Evolutionary conservation across 179 eudicot genomes (phyloP).

Genomic region (Spergularia azorica): DNA sequence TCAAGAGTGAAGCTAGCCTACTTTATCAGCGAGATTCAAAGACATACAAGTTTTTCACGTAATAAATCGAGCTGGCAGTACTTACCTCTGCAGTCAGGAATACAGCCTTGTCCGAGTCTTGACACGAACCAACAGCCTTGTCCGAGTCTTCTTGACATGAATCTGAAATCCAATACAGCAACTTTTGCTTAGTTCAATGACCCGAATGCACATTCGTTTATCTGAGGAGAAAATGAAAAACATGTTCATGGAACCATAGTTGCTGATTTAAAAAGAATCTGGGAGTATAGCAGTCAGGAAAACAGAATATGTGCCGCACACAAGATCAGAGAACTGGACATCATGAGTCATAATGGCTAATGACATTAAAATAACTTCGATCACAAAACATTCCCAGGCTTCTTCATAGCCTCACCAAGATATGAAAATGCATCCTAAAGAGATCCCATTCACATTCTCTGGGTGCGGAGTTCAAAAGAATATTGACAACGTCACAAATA

Average conservation of each 20-base stretch:
- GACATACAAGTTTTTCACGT: background rate
- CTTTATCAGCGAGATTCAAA: background rate
- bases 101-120: no score
- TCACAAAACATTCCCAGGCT: background rate
- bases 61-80: background rate
- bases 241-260: no score
- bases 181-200: no score
- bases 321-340: no score
- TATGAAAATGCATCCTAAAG: constrained; percentile 7
- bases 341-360: no score
- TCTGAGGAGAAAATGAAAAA: no score
- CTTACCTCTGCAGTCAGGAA: background rate
- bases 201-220: no score
- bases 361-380: background rate
- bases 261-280: no score
- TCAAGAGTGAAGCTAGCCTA: background rate
- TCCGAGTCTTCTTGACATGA: background rate
- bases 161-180: constrained; percentile 2
- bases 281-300: no score
- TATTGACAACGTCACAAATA: background rate
- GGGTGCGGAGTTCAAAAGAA: constrained; percentile 2
- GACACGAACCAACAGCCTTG: no score
- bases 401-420: background rate
- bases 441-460: constrained; percentile 19
- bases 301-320: no score